These are phyloP conservation scores for Boletellus ananas DNA, from an alignment of 768 basidiomycete genomes.

Conservation along the genomic window DNA sequence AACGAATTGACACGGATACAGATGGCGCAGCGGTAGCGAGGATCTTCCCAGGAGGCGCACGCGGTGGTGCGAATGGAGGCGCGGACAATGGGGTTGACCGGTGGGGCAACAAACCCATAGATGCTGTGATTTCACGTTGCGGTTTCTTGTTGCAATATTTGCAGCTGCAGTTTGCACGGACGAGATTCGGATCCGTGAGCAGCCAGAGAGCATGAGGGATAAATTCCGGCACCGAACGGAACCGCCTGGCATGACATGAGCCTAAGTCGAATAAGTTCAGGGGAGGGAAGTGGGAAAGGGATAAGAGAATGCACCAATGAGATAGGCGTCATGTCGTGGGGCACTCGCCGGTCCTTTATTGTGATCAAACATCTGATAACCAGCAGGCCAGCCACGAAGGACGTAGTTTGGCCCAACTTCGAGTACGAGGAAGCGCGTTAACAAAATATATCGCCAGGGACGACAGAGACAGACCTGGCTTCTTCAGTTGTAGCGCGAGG, in stretches of 20 bases:
- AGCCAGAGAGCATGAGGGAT: slow-evolving; percentile 84
- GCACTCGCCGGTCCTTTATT: slow-evolving; percentile 53
- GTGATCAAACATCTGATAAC: slow-evolving; percentile 73
- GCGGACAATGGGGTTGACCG: slow-evolving; percentile 32
- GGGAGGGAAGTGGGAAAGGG: not conserved
- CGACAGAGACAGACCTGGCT: slow-evolving; percentile 43
- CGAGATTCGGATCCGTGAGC: slow-evolving; percentile 46
- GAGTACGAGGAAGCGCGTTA: not conserved
- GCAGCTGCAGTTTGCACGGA: slow-evolving; percentile 57
- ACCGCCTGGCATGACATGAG: slow-evolving; percentile 46
- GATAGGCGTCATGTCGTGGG: slow-evolving; percentile 74
- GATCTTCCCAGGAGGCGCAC: slow-evolving; percentile 15
- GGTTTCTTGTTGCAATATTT: slow-evolving; percentile 73
- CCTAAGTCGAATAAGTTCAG: slow-evolving; percentile 20
- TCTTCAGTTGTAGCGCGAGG: slow-evolving; percentile 42
- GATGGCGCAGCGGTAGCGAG: slow-evolving; percentile 17
- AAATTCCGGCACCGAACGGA: slow-evolving; percentile 84
- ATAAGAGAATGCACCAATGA: slow-evolving; percentile 52
- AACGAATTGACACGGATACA: slow-evolving; percentile 5
- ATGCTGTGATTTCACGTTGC: slow-evolving; percentile 65
- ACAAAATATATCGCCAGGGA: not conserved
- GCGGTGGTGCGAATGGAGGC: slow-evolving; percentile 18
- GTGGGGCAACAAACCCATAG: slow-evolving; percentile 44
- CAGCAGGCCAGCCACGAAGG: slow-evolving; percentile 58
- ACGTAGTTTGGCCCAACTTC: slow-evolving; percentile 55